These are phyloP conservation scores for Tilletia walkeri DNA, from an alignment of 1,284 basidiomycete species.

Conservation along the genomic window DNA sequence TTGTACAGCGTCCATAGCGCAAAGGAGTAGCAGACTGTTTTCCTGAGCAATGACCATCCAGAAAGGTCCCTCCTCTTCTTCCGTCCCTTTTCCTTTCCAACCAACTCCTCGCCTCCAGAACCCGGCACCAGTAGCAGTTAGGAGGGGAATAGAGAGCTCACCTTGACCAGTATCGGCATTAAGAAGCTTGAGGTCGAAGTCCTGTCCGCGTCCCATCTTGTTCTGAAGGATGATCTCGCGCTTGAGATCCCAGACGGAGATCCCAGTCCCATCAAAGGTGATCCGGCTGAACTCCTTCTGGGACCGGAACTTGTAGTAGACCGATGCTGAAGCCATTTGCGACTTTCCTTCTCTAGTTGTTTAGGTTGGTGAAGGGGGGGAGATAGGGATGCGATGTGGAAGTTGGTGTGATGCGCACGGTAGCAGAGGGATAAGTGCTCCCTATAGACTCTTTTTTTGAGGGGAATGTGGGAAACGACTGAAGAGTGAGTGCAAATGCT, in stretches of 20 bases:
- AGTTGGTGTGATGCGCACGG: no score
- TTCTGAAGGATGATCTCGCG: slow-evolving; percentile 95
- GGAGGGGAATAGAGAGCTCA: slow-evolving; percentile 14
- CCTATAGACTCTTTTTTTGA: background rate
- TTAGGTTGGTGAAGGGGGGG: background rate
- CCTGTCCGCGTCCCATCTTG: slow-evolving; percentile 90
- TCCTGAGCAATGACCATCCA: background rate
- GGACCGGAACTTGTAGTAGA: slow-evolving; percentile 98
- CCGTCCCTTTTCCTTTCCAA: background rate
- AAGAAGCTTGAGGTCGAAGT: slow-evolving; percentile 89
- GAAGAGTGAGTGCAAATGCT: background rate
- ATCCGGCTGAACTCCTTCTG: slow-evolving; percentile 90
- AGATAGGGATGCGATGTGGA: background rate
- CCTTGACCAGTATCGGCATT: slow-evolving; percentile 49
- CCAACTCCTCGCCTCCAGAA: no score
- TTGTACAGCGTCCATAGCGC: slow-evolving; percentile 4
- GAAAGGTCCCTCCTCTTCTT: background rate
- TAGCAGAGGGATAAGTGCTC: no score
- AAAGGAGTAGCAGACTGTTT: slow-evolving; percentile 6
- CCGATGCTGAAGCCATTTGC: slow-evolving; percentile 58
- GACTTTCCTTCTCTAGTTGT: no score
- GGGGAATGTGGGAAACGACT: background rate
- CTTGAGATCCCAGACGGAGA: slow-evolving; percentile 98
- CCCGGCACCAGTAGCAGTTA: no score
- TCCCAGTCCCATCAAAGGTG: slow-evolving; percentile 96